Base-by-base conservation (phyloP, 768 basidiomycete genomes). In the Xerocomellus dryophilus region DNA sequence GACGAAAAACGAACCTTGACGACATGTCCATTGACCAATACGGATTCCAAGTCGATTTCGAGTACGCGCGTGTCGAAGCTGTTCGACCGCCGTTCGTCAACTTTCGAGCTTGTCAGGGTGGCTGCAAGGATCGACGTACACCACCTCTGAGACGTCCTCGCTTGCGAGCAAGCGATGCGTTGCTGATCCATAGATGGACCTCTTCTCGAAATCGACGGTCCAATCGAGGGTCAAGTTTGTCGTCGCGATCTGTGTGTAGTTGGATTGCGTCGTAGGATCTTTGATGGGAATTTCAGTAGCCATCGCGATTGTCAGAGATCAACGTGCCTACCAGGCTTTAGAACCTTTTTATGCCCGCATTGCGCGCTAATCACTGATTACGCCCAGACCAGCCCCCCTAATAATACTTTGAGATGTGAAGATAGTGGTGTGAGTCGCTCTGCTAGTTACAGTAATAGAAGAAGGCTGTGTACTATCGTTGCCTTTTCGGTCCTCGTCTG, bases 251-350 rank as follows among this genome's bases (percentile, higher is more conserved):
- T 77, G 61, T 17, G 65, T 63, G 63, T 82, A 85, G 71, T 86
- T 86, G n/a, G 82, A 75, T 57, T 82, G 78, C 0, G 81, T 78
- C 0, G 80, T 76, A 8, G 74, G 75, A 53, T 81, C 78, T n/a
- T 59, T 12, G 40, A 46, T 2, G 5, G 51, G 54, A 14, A 70
- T 21, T 25, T 36, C 12, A n/a, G 34, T 27, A 7, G 62, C 57
- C 65, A 67, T 64, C 39, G 21, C 21, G 36, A 27, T 43, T 12
- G 12, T 12, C 3, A 15, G 27, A 29, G 15, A 8, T 18, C 35
- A 38, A 4, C 34, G 3, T 11, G 8, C 29, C 18, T 32, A 15
- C 1, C 17, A 2, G 12, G 25, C 38, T n/a, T 8, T 5, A 27
- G 2, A 18, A 1, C 6, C 3, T n/a, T 32, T 25, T 23, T 23